Base-by-base conservation (phyloP, 352 stramenopile genomes). In the Globisporangium megalacanthum region DNA sequence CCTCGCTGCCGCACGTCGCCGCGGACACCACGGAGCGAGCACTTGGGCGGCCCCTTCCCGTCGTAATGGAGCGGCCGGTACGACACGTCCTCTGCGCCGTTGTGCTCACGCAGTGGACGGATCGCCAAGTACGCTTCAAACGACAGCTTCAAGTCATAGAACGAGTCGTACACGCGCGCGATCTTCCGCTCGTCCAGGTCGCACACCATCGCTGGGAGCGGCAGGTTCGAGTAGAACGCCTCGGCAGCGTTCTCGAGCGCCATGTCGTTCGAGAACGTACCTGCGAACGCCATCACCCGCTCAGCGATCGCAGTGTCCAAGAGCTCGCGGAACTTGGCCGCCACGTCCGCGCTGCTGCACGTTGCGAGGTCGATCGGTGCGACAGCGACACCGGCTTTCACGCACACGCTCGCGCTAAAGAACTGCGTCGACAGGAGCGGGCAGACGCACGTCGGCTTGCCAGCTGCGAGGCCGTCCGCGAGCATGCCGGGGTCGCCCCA, bases 351-450 rank as follows among this genome's bases (percentile, higher is more conserved):
- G n/a, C 64, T 57, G 0, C 76, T 94, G 20, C 92, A 68, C 42
- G 68, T 61, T n/a, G 52, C 63, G 22, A 90, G 66, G 9, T 86
- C 69, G 42, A 85, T 79, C 1, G 79, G 66, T 35, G 66, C 56
- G 20, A 88, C 79, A 33, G 86, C 88, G 4, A 92, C 85, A 6
- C 78, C 82, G 9, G 74, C 61, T 11, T 74, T 69, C 42, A 77
- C 60, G 5, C 88, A 79, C 37, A 89, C 79, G 31, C 82, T 68
- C 14, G 83, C 84, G 68, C 83, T 92, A 62, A 96, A 95, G 31
- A 73, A 76, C 55, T 97, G 89, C 61, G 93, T 81, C 9, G 79
- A 81, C 66, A 96, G 94, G 47, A 89, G 93, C 2, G 88, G 88
- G 50, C 83, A 92, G 36, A 97, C 72, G 54, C 92, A 77, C 7